Evolutionary conservation across 371 early-diverging fungal species (phyloP).

Genomic region (Saksenaea vasiformis): DNA sequence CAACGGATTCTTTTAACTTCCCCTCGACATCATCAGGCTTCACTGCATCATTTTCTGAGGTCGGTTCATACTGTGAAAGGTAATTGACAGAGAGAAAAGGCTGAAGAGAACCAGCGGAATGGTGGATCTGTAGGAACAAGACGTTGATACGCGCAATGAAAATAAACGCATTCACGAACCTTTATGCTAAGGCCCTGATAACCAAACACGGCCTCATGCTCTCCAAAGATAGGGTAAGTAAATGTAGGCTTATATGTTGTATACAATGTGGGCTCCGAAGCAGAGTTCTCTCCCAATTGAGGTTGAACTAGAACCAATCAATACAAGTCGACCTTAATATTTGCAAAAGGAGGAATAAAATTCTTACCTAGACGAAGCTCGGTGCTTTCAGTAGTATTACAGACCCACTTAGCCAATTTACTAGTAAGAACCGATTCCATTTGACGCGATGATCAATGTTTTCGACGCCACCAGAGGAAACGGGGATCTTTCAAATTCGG

Average conservation of each 20-base stretch:
- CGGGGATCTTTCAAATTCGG: background rate
- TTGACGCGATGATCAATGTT: slow-evolving; percentile 1
- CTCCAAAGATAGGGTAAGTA: slow-evolving; percentile 92
- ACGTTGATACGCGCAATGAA: background rate
- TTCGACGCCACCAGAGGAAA: background rate
- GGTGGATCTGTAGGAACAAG: background rate
- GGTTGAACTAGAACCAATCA: slow-evolving; percentile 11
- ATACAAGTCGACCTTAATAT: background rate
- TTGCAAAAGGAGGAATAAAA: too few relatives aligned
- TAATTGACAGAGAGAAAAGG: background rate
- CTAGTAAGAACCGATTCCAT: slow-evolving; percentile 5
- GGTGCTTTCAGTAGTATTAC: slow-evolving; percentile 29
- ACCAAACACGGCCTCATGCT: slow-evolving; percentile 84
- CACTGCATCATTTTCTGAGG: background rate
- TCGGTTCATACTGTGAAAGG: background rate
- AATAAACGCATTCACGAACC: slow-evolving; percentile 32
- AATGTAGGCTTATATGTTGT: slow-evolving; percentile 68
- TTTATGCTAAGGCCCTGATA: slow-evolving; percentile 79
- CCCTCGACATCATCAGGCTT: slow-evolving; percentile 48
- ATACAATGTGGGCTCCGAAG: slow-evolving; percentile 11
- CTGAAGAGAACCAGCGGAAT: background rate
- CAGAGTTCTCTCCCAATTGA: slow-evolving; percentile 3
- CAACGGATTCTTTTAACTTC: slow-evolving; percentile 34
- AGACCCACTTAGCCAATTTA: slow-evolving; percentile 32
- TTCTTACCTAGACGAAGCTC: slow-evolving; percentile 18